Evolutionary conservation across 805 yeast genomes (phyloP).

Genomic region (Candida alai): DNA sequence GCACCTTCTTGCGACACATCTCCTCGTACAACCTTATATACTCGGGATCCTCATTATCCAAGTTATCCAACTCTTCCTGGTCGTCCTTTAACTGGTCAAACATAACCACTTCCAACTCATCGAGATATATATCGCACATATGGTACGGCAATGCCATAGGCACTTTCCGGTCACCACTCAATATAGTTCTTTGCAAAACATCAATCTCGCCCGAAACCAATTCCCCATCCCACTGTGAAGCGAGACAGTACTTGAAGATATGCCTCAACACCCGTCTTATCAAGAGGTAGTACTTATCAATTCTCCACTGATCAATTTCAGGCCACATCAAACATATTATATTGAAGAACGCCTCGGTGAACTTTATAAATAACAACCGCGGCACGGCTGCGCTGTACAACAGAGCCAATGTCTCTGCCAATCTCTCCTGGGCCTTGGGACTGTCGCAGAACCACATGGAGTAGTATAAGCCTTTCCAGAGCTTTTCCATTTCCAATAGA

Average conservation of each 20-base stretch:
- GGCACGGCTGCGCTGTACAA: constrained; percentile 45
- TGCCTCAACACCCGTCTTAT: constrained; percentile 73
- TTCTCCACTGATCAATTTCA: constrained; percentile 74
- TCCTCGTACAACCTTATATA: constrained; percentile 24
- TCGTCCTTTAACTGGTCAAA: constrained; percentile 46
- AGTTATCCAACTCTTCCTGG: constrained; percentile 35
- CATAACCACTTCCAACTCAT: constrained; percentile 72
- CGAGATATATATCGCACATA: constrained; percentile 75
- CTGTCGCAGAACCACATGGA: constrained; percentile 97
- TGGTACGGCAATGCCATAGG: constrained; percentile 83
- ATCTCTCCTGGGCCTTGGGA: constrained; percentile 84
- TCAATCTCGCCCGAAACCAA: constrained; percentile 44
- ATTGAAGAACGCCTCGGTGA: constrained; percentile 76
- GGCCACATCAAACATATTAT: constrained; percentile 81
- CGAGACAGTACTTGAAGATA: constrained; percentile 53
- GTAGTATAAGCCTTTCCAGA: constrained; percentile 95
- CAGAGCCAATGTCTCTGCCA: constrained; percentile 71
- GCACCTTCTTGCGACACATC: constrained; percentile 21
- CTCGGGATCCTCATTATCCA: constrained; percentile 29
- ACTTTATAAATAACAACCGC: constrained; percentile 40
- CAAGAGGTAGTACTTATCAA: constrained; percentile 81
- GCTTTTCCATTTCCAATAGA: constrained; percentile 62
- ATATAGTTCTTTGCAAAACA: constrained; percentile 42
- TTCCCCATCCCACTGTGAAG: constrained; percentile 51
- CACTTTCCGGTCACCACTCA: constrained; percentile 55